Evolutionary conservation across 2,329 filamentous ascomycete species (phyloP).

Genomic region (Exophiala phaeomuriformis): DNA sequence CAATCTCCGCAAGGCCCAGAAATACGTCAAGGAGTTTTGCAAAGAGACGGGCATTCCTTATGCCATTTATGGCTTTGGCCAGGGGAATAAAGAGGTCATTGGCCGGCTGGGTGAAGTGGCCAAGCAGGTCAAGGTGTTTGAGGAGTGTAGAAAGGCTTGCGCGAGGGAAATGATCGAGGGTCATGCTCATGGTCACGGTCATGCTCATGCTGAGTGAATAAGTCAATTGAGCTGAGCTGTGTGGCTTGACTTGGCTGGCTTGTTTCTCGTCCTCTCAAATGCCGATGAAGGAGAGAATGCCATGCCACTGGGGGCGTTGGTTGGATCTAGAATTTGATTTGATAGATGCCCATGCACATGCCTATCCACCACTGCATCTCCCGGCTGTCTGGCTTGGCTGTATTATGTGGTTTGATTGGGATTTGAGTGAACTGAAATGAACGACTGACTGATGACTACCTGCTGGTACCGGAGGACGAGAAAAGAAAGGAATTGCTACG

Average conservation of each 20-base stretch:
- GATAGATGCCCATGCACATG: no score
- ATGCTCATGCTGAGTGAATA: not conserved
- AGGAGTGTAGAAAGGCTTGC: conserved; percentile 58
- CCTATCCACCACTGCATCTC: no score
- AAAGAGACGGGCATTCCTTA: conserved; percentile 76
- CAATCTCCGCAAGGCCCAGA: conserved; percentile 69
- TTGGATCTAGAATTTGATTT: no score
- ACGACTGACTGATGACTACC: no score
- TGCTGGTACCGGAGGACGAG: no score
- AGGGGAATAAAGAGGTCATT: conserved; percentile 76
- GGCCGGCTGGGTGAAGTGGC: conserved; percentile 69
- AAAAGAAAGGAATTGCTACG: no score
- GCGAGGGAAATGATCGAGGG: conserved; percentile 23
- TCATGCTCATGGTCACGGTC: conserved; percentile 4
- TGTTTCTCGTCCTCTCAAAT: not conserved
- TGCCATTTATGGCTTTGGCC: conserved; percentile 74
- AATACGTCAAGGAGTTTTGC: conserved; percentile 72
- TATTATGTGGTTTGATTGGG: no score
- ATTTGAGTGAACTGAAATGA: no score
- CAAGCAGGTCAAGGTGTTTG: conserved; percentile 67
- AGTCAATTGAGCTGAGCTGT: not conserved
- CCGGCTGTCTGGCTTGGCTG: no score
- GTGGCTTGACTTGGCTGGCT: not conserved
- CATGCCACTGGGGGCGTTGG: no score
- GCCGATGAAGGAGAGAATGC: no score